Evolutionary conservation across 2,329 filamentous ascomycete genomes (phyloP).

Genomic region (Simplicillium sp.): DNA sequence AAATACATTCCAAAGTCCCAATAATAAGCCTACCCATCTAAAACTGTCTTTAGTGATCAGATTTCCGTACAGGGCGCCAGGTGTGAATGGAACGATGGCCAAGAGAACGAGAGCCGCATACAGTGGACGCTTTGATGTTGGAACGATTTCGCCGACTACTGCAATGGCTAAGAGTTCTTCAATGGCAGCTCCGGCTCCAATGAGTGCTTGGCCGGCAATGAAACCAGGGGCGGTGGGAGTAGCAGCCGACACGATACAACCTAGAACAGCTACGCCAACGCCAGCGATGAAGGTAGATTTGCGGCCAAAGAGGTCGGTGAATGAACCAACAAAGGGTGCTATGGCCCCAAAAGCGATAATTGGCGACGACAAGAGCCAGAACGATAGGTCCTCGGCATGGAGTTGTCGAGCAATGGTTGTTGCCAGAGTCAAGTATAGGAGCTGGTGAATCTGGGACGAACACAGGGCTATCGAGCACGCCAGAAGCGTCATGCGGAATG

Average conservation of each 20-base stretch:
- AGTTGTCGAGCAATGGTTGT: too few species aligned
- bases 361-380: too few species aligned
- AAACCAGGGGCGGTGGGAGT: conserved; percentile 50
- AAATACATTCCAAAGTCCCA: conserved; percentile 39
- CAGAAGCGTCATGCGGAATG: too few species aligned
- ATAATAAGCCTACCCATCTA: conserved; percentile 44
- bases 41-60: conserved; percentile 38
- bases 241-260: conserved; percentile 48
- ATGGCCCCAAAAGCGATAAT: conserved; percentile 41
- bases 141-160: conserved; percentile 58
- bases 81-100: conserved; percentile 51
- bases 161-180: conserved; percentile 59
- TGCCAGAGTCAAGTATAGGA: too few species aligned
- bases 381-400: too few species aligned
- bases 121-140: conserved; percentile 52
- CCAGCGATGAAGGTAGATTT: conserved; percentile 49
- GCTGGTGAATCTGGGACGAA: too few species aligned
- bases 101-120: conserved; percentile 53
- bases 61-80: conserved; percentile 53
- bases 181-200: conserved; percentile 56
- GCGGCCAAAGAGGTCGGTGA: conserved; percentile 55
- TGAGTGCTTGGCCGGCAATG: conserved; percentile 44
- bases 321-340: conserved; percentile 55
- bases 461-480: too few species aligned
- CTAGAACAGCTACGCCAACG: conserved; percentile 41